Conservation (phyloP, 306 rosid species). For the Astragalus membranaceus region DNA sequence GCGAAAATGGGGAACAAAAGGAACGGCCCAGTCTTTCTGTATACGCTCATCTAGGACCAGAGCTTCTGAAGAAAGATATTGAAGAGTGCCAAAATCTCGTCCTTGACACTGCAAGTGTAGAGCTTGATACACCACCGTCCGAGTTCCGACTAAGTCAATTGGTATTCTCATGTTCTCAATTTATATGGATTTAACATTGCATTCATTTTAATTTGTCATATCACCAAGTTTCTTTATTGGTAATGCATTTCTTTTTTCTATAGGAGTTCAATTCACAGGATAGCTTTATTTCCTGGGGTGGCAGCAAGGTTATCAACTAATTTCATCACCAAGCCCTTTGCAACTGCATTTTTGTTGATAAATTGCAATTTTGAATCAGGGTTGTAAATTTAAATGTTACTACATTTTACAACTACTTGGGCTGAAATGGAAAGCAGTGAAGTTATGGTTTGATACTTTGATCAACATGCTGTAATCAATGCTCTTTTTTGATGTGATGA, state of each 20-base stretch:
- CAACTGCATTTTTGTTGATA: slow-evolving; percentile 22
- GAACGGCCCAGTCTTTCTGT: slow-evolving; percentile 40
- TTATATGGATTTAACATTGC: not conserved
- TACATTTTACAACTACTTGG: no score
- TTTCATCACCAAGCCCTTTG: slow-evolving; percentile 11
- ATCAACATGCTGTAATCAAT: slow-evolving; percentile 3
- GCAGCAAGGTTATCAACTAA: slow-evolving; percentile 32
- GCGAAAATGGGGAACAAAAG: slow-evolving; percentile 23
- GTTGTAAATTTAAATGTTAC: not conserved
- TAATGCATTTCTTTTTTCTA: slow-evolving; percentile 6
- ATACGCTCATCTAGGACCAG: slow-evolving; percentile 57
- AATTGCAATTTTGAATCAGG: not conserved
- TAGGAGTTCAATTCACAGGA: slow-evolving; percentile 66
- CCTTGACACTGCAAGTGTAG: slow-evolving; percentile 42
- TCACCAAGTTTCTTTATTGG: not conserved
- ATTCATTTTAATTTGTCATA: not conserved
- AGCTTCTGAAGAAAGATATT: slow-evolving; percentile 56
- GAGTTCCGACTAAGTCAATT: slow-evolving; percentile 74
- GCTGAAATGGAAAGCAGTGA: no score
- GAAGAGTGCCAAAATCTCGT: slow-evolving; percentile 61
- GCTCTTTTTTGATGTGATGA: slow-evolving; percentile 11
- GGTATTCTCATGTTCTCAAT: slow-evolving; percentile 24
- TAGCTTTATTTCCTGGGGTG: slow-evolving; percentile 52
- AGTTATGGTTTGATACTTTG: slow-evolving; percentile 9
- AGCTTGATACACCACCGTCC: slow-evolving; percentile 47